Evolutionary conservation across 345 rosid genomes (phyloP).

Genomic region (thale cress (Arabidopsis thaliana)): DNA sequence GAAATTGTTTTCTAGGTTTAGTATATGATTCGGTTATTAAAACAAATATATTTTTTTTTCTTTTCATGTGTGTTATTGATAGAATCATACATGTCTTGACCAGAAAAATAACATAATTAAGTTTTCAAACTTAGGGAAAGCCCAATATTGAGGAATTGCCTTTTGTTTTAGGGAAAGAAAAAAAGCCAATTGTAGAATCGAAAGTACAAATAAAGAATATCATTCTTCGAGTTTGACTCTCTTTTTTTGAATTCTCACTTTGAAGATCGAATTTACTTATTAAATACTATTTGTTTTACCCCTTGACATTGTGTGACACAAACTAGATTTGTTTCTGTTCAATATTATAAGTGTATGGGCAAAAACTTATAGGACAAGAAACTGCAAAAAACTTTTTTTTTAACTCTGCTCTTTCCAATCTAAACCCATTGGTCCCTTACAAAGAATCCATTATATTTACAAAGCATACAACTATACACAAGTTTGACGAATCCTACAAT

Average conservation of each 20-base stretch:
- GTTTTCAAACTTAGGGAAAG: background rate
- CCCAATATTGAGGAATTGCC: slow-evolving; percentile 7
- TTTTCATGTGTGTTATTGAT: background rate
- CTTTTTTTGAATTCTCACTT: slow-evolving; percentile 13
- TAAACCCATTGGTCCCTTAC: slow-evolving; percentile 32
- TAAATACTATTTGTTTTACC: background rate
- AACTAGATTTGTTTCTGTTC: background rate
- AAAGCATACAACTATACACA: slow-evolving; percentile 25
- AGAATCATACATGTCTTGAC: background rate
- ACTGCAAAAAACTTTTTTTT: background rate
- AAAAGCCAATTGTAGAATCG: background rate
- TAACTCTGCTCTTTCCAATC: background rate
- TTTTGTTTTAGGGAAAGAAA: background rate
- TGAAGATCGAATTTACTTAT: background rate
- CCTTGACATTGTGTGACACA: background rate
- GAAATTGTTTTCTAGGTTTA: background rate
- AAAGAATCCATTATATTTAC: slow-evolving; percentile 37
- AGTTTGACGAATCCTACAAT: slow-evolving; percentile 6
- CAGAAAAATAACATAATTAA: background rate
- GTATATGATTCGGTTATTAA: background rate
- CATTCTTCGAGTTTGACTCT: slow-evolving; percentile 19
- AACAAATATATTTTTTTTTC: too few species aligned
- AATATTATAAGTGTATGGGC: background rate
- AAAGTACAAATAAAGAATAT: slow-evolving; percentile 22
- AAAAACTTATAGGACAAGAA: background rate